Evolutionary conservation across 2,329 filamentous ascomycete species (phyloP).

Genomic region (Colletotrichum sp.): DNA sequence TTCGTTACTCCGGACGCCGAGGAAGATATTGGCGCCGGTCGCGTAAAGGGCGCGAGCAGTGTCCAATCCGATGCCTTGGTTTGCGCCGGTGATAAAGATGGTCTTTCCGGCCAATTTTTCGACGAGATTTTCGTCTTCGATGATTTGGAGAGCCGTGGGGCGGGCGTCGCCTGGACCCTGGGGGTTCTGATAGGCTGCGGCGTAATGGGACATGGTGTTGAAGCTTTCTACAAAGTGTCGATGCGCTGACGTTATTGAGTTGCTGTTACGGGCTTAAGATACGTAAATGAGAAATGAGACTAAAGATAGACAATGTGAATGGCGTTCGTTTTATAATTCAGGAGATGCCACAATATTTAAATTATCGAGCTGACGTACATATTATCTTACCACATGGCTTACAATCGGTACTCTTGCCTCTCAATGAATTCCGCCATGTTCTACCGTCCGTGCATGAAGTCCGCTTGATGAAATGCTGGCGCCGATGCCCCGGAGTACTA

Average conservation of each 20-base stretch:
- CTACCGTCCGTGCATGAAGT: neutral
- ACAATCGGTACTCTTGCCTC: rapidly evolving
- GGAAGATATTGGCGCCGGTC: slow-evolving; percentile 40
- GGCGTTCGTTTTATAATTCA: rapidly evolving
- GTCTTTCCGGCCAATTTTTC: slow-evolving; percentile 37
- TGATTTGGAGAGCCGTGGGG: slow-evolving; percentile 44
- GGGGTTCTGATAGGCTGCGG: neutral
- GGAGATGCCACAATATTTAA: neutral
- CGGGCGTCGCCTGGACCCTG: slow-evolving; percentile 41
- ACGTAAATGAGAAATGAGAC: neutral
- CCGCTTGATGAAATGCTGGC: neutral
- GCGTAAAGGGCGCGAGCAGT: slow-evolving; percentile 37
- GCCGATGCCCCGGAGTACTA: neutral
- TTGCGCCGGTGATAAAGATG: slow-evolving; percentile 39
- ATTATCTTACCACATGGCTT: neutral
- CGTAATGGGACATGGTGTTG: slow-evolving; percentile 1
- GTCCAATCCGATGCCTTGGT: slow-evolving; percentile 41
- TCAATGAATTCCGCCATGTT: neutral
- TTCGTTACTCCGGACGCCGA: slow-evolving; percentile 36
- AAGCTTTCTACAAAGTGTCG: neutral
- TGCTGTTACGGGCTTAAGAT: neutral
- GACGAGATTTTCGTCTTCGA: slow-evolving; percentile 37
- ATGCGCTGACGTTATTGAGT: rapidly evolving
- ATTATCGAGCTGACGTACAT: rapidly evolving
- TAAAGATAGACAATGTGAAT: neutral